Conservation (phyloP, 2,329 filamentous ascomycete species). For the Verticillium alfalfae region DNA sequence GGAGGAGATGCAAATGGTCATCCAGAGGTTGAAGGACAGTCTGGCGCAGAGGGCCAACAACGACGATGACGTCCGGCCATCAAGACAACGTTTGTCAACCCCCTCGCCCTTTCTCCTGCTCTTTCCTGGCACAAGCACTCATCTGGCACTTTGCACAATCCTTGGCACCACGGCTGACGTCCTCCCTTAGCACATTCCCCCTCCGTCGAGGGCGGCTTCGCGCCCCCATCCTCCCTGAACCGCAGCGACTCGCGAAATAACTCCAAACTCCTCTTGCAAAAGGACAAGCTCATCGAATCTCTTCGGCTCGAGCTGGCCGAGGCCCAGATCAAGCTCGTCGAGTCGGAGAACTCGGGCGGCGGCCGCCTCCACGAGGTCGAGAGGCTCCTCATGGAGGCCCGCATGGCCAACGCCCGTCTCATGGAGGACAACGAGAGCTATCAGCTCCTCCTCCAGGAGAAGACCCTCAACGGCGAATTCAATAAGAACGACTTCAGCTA, state of each 20-base stretch:
- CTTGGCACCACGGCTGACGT: conserved; percentile 1
- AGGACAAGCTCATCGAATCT: conserved; percentile 93
- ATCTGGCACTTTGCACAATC: too few relatives aligned
- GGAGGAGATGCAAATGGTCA: conserved; percentile 84
- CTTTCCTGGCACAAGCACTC: too few relatives aligned
- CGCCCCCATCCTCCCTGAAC: conserved; percentile 76
- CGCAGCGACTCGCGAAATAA: conserved; percentile 86
- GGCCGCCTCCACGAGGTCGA: conserved; percentile 87
- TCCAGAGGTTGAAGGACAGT: conserved; percentile 87
- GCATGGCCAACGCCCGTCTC: conserved; percentile 90
- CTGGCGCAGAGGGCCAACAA: conserved; percentile 61
- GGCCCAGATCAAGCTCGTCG: conserved; percentile 89
- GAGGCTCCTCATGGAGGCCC: conserved; percentile 80
- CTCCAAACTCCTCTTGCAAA: conserved; percentile 86
- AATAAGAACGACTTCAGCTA: conserved; percentile 76
- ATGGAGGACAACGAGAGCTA: conserved; percentile 99
- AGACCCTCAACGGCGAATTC: conserved; percentile 92
- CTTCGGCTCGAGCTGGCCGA: conserved; percentile 89
- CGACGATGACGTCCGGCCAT: conserved; percentile 51
- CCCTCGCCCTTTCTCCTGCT: neutral
- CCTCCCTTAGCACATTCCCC: conserved; percentile 44
- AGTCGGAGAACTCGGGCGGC: conserved; percentile 88
- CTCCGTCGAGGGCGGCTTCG: conserved; percentile 72
- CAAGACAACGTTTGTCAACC: conserved; percentile 49
- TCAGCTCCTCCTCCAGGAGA: conserved; percentile 88